Evolutionary conservation across 805 yeast species (phyloP).

Genomic region (Soucietia sequanensis): DNA sequence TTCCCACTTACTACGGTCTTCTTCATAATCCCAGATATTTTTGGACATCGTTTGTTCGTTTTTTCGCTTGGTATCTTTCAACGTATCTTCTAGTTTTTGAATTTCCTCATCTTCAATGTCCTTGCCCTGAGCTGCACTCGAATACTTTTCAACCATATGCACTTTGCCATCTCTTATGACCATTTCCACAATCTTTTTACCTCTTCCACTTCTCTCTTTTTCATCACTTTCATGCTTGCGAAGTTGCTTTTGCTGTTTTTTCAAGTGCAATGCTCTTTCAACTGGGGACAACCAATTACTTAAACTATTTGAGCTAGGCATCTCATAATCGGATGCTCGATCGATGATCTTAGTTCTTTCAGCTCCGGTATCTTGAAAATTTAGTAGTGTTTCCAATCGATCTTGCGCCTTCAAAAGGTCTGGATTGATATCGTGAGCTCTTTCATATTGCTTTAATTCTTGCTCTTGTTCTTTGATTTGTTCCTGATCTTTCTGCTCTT

Average conservation of each 20-base stretch:
- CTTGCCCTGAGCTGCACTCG: slow-evolving; percentile 14
- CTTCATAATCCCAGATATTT: slow-evolving; percentile 59
- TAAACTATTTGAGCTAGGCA: slow-evolving; percentile 46
- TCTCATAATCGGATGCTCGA: slow-evolving; percentile 84
- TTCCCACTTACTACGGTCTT: slow-evolving; percentile 54
- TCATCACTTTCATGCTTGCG: slow-evolving; percentile 63
- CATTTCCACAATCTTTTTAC: slow-evolving; percentile 73
- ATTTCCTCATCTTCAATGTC: slow-evolving; percentile 34
- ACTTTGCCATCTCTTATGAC: slow-evolving; percentile 81
- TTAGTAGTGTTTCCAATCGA: slow-evolving; percentile 67
- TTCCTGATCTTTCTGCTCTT: slow-evolving; percentile 20
- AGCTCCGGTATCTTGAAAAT: slow-evolving; percentile 82
- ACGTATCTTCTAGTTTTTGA: slow-evolving; percentile 32
- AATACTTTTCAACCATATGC: slow-evolving; percentile 49
- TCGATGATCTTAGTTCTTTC: slow-evolving; percentile 92
- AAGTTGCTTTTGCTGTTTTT: slow-evolving; percentile 76
- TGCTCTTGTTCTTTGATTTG: slow-evolving; percentile 41
- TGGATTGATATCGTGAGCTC: slow-evolving; percentile 44
- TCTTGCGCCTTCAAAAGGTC: slow-evolving; percentile 70
- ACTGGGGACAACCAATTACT: slow-evolving; percentile 83
- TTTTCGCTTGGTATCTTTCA: slow-evolving; percentile 21
- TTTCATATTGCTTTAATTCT: slow-evolving; percentile 44
- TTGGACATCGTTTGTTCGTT: slow-evolving; percentile 31
- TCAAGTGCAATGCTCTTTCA: slow-evolving; percentile 84
- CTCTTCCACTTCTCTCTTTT: slow-evolving; percentile 64